phyloP scores from a whole-genome alignment of 129 eudicot genomes.

The sunflower (Helianthus annuus) region DNA sequence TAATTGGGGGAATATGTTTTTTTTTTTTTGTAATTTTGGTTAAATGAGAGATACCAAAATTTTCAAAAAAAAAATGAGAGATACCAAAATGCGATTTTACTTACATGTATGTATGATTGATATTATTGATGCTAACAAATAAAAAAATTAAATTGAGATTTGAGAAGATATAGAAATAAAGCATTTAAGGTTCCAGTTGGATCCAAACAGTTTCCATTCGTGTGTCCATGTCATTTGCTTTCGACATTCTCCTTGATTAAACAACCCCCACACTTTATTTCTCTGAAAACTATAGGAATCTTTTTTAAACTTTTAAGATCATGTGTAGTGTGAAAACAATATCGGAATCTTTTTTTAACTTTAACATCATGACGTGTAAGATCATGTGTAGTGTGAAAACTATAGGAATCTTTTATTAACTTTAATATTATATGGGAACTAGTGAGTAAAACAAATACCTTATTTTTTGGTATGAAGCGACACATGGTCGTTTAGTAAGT shows the following conservation, averaged over 20 bases:
- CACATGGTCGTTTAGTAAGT: too few species aligned
- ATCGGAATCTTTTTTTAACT: too few species aligned
- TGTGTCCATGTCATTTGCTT: constrained; percentile 23
- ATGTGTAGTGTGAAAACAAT: too few species aligned
- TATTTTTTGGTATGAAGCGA: too few species aligned
- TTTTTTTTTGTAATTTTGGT: too few species aligned
- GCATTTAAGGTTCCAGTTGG: constrained; percentile 37
- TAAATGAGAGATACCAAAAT: neutral
- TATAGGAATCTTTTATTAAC: neutral
- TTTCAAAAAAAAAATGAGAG: too few species aligned
- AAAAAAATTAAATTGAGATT: neutral
- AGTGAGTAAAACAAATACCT: too few species aligned
- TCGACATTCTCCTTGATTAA: constrained; percentile 10
- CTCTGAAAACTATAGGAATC: neutral
- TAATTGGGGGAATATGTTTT: neutral
- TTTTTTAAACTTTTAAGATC: too few species aligned
- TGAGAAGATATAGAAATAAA: neutral
- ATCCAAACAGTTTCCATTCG: constrained; percentile 24
- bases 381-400: too few species aligned
- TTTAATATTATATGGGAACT: too few species aligned
- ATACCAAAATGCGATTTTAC: neutral
- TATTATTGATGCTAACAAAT: constrained; percentile 2
- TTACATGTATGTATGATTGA: neutral
- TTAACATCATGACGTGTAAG: too few species aligned
- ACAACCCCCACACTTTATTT: constrained; percentile 20